A percentile compares a stretch with the other conserved stretches of the same genome.
Evolutionary conservation across 306 rosid genomes (phyloP).

Genomic region (Malus sieversii): DNA sequence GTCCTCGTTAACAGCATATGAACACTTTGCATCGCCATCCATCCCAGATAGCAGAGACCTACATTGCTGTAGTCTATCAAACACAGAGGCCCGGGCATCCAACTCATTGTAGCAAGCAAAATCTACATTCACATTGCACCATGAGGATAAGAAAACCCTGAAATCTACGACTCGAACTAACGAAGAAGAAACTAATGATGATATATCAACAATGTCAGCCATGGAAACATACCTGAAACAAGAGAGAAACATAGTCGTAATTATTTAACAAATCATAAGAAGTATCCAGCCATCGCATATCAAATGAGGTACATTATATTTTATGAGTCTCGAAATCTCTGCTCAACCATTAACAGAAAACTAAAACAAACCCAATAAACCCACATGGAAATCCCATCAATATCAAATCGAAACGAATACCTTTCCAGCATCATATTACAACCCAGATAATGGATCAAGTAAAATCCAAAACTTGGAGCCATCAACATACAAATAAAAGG

Average conservation of each 20-base stretch:
- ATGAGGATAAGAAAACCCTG: slow-evolving; percentile 59
- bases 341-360: neutral
- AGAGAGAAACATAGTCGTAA: neutral
- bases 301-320: too few relatives aligned
- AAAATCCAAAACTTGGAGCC: neutral
- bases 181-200: slow-evolving; percentile 54
- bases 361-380: neutral
- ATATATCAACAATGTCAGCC: slow-evolving; percentile 60
- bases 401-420: neutral
- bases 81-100: slow-evolving; percentile 21
- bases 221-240: slow-evolving; percentile 70
- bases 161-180: slow-evolving; percentile 54
- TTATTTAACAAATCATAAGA: neutral
- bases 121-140: slow-evolving; percentile 61
- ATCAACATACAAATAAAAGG: neutral
- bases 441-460: neutral
- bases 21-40: slow-evolving; percentile 45
- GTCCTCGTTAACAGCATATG: slow-evolving; percentile 61
- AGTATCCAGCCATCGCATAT: neutral
- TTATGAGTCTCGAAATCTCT: neutral
- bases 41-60: slow-evolving; percentile 52
- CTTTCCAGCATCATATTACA: neutral
- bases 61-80: slow-evolving; percentile 49
- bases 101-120: slow-evolving; percentile 38
- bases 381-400: slow-evolving; percentile 1